Base-by-base conservation (phyloP, 1,284 basidiomycete species). In the Microbotryum saponariae region DNA sequence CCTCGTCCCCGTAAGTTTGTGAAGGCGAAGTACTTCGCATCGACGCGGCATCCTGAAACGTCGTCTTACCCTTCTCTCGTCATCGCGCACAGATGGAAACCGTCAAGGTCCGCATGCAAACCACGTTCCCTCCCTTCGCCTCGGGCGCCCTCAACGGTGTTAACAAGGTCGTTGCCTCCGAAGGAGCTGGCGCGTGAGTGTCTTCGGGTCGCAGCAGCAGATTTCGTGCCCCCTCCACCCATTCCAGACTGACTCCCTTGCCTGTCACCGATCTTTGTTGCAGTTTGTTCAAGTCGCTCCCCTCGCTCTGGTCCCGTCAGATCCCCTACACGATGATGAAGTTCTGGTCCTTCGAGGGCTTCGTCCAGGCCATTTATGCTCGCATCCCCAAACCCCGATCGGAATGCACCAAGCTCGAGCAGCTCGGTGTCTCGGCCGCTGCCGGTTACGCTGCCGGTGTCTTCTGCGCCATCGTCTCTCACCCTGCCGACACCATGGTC, bases 21-120 rank as follows among this genome's bases (percentile, higher is more conserved):
- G 2, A 49, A 18, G 21, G 21, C 25, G 12, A 12, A n/a, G 45
- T n/a, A 25, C 31, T 31, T 59, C 57, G 37, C 14, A 42, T 42
- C 16, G 12, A 42, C 14, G 37, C 37, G 37, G 37, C 14, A 42
- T 42, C 12, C 37, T 33, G 31, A 53, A 4, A 25, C 31, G 7
- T 52, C 27, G 8, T 21, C 21, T 18, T 56, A 18, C 16, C 37
- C 37, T 9, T 49, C 37, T 18, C 31, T 31, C 31, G 31, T 31
- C 8, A 42, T 42, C 37, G 37, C 45, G 20, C 37, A 31, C 27
- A 58, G 54, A 70, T 72, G 65, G 73, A 74, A 62, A 72, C 73
- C 46, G 71, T 74, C 68, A 74, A 74, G 68, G 73, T 74, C 59
- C 69, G 73, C 69, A 74, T 73, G 65, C 73, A 74, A 63, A 74